phyloP scores from a whole-genome alignment of 495 filamentous ascomycete genomes.

The Lasiosphaeria miniovina region DNA sequence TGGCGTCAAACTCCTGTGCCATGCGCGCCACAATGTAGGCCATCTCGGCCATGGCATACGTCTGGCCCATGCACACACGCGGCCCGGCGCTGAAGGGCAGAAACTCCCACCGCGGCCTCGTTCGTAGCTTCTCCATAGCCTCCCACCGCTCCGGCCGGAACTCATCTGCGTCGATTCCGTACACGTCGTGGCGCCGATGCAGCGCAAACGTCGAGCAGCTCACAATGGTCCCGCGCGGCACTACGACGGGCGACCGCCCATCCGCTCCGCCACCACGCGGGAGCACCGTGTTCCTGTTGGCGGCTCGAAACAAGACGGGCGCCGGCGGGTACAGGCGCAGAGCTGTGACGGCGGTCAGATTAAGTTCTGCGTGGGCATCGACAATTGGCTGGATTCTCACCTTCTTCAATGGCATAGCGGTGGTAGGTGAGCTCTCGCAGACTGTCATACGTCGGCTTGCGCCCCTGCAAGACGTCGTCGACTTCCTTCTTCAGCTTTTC shows the following conservation, averaged over 20 bases:
- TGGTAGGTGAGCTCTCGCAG: slow-evolving; percentile 1
- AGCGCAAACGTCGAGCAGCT: not conserved
- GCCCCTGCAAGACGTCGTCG: not conserved
- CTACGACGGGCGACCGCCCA: not conserved
- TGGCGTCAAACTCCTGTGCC: not conserved
- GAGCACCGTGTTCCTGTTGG: not conserved
- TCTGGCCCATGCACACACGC: slow-evolving; percentile 2
- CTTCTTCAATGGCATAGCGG: not conserved
- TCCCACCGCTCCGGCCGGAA: not conserved
- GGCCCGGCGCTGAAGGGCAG: not conserved
- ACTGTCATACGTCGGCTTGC: slow-evolving; percentile 1
- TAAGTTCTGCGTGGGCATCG: not conserved
- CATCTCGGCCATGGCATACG: not conserved
- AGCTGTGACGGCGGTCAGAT: not conserved
- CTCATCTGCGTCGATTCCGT: not conserved
- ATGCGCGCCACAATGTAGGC: not conserved
- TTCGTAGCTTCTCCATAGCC: not conserved
- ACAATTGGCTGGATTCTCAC: not conserved
- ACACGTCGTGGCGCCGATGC: not conserved
- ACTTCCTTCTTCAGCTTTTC: not conserved
- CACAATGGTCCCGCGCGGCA: not conserved
- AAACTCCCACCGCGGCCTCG: not conserved
- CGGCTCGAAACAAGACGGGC: not conserved
- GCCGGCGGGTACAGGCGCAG: not conserved
- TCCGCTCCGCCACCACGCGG: not conserved